Base-by-base conservation (phyloP, 345 rosid genomes). In the Erysimum cheiranthoides region DNA sequence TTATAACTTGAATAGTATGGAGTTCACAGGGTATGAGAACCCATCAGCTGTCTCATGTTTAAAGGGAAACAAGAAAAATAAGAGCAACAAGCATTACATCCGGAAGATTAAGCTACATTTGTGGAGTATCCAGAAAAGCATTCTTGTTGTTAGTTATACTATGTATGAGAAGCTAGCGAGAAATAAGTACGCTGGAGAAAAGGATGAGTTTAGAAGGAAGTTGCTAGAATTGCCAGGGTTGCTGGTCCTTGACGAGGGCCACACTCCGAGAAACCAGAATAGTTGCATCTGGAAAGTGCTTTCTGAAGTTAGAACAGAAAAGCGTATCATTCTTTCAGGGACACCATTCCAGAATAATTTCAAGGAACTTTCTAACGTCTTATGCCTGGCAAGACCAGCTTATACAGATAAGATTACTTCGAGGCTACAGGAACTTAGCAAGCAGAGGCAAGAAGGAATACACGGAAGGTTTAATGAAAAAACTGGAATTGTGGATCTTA, bases 331-430 rank as follows among this genome's bases (percentile, higher is more conserved):
- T 64, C 91, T 92, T 31, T 90, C 97, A 0, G 97, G 97, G 54
- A 92, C 97, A 30, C 92, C 92, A 0, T 92, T 92, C 66, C 97
- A 92, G 81, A 92, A 92, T 34, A 92, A 90, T 53, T 90, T 85
- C 45, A 83, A 74, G 49, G 96, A 92, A 78, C 87, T 92, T 9
- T 85, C 64, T 21, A 92, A 88, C 61, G 84, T 86, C 13, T 66
- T 92, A 36, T 73, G 76, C 75, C 71, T 92, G 79, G 85, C 80
- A 35, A 80, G 85, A 13, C 93, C 89, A 5, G 78, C 79, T 36
- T 80, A 85, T 61, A 73, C 61, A 17, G 77, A 73, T 4, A 38
- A 2, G 31, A 64, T 81, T 40, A 75, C 77, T 18, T 53, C 61
- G 34, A 21, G 53, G 52, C 63, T 51, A 69, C 76, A 82, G 10